Percentiles rank a stretch among this genome's conserved stretches.
phyloP scores from a whole-genome alignment of 2,329 filamentous ascomycete genomes.

The Ophiostoma ips region DNA sequence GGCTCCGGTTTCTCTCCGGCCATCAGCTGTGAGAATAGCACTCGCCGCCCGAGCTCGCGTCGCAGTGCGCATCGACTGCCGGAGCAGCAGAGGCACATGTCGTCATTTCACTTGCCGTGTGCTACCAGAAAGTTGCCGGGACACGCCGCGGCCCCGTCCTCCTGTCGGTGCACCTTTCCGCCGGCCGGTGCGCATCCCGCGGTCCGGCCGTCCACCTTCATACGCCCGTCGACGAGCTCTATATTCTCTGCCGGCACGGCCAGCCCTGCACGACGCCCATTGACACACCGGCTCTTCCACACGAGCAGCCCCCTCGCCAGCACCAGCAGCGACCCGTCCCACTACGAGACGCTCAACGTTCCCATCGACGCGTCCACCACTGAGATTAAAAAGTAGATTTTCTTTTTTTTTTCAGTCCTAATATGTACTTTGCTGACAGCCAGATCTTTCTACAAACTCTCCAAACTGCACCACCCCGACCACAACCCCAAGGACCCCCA shows the following conservation, averaged over 20 bases:
- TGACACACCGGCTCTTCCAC: conserved; percentile 1
- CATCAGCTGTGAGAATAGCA: no score
- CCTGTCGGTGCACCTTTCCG: conserved; percentile 1
- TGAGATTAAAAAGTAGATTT: conserved; percentile 68
- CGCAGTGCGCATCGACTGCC: background rate
- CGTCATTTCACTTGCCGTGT: no score
- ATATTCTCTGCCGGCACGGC: background rate
- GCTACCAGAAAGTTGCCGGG: no score
- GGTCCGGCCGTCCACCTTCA: conserved; percentile 10
- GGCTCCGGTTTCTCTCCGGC: background rate
- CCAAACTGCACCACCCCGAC: conserved; percentile 86
- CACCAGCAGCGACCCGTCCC: conserved; percentile 31
- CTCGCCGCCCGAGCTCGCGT: no score
- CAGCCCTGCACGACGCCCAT: background rate
- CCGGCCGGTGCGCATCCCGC: background rate
- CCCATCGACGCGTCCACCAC: conserved; percentile 50
- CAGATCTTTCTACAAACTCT: conserved; percentile 76
- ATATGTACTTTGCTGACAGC: background rate
- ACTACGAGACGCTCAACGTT: conserved; percentile 77
- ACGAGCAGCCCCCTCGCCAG: conserved; percentile 18
- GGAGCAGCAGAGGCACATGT: no score
- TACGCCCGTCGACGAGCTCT: background rate
- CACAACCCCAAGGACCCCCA: conserved; percentile 63
- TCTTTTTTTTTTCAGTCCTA: background rate
- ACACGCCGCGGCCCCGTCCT: no score